Evolutionary conservation across 139 green algal species (phyloP).

Genomic region (Chlamydomonas schloesseri): DNA sequence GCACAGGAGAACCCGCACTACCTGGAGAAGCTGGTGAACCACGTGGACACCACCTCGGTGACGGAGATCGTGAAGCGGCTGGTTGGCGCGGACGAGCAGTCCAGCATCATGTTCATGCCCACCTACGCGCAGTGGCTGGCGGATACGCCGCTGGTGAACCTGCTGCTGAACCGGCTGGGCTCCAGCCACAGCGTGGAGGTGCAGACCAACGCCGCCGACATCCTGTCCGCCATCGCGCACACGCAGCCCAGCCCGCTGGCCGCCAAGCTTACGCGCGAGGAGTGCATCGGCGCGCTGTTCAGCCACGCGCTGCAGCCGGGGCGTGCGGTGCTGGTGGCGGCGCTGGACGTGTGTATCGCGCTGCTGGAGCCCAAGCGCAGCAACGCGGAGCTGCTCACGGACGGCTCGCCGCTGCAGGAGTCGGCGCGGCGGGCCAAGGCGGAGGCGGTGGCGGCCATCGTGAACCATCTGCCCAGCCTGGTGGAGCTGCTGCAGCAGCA

Average conservation of each 20-base stretch:
- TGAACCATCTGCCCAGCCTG: conserved; percentile 65
- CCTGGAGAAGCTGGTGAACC: conserved; percentile 64
- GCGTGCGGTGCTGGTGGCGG: conserved; percentile 68
- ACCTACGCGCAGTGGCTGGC: conserved; percentile 77
- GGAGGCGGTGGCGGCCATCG: conserved; percentile 62
- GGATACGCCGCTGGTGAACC: conserved; percentile 79
- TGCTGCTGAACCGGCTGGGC: conserved; percentile 75
- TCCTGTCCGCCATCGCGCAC: conserved; percentile 87
- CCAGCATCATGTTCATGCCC: conserved; percentile 66
- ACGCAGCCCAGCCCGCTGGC: conserved; percentile 80
- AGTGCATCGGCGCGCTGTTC: conserved; percentile 65
- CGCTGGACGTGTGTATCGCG: conserved; percentile 86
- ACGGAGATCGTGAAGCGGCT: conserved; percentile 89
- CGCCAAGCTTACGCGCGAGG: conserved; percentile 63
- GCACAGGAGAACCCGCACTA: conserved; percentile 32
- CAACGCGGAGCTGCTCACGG: conserved; percentile 24
- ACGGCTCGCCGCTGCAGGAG: conserved; percentile 52
- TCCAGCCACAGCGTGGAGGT: conserved; percentile 56
- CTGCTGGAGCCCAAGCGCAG: conserved; percentile 82
- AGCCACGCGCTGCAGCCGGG: conserved; percentile 53
- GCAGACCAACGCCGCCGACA: conserved; percentile 86
- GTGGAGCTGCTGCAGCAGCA: conserved; percentile 67
- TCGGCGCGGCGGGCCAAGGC: conserved; percentile 29
- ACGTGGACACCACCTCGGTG: conserved; percentile 86
- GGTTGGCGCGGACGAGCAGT: conserved; percentile 89